A percentile compares a stretch with the other conserved stretches of the same genome.
These are phyloP conservation scores for Parsonsia alboflavescens DNA, from an alignment of 257 asterid genomes.

Conservation along the genomic window DNA sequence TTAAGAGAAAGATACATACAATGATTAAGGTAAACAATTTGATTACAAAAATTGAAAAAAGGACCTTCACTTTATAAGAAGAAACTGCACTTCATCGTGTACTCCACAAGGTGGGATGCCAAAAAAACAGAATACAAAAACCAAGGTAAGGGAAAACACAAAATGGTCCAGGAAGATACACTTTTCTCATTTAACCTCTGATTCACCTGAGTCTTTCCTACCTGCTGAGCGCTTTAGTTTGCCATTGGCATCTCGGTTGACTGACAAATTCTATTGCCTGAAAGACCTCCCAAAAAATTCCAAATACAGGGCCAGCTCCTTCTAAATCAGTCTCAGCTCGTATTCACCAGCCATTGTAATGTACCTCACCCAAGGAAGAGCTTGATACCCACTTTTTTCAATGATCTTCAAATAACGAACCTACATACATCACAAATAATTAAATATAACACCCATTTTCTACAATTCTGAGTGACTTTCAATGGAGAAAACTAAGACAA, in stretches of 20 bases:
- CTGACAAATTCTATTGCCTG: neutral
- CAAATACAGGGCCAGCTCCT: neutral
- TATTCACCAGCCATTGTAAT: slow-evolving; percentile 92
- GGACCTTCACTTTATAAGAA: neutral
- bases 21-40: neutral
- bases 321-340: slow-evolving; percentile 62
- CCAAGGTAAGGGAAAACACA: neutral
- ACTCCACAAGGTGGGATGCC: neutral
- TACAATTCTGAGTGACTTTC: neutral
- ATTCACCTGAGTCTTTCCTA: neutral
- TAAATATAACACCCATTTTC: neutral
- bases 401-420: slow-evolving; percentile 84
- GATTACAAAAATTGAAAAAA: neutral
- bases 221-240: neutral
- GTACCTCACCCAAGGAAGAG: slow-evolving; percentile 90
- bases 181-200: neutral
- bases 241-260: neutral
- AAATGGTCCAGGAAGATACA: neutral
- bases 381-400: slow-evolving; percentile 87
- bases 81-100: neutral
- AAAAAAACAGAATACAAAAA: neutral
- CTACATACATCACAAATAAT: slow-evolving; percentile 23
- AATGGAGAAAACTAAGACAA: neutral
- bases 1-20: neutral
- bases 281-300: neutral